phyloP scores from a whole-genome alignment of 2,329 filamentous ascomycete genomes.

The Curvularia sp. region DNA sequence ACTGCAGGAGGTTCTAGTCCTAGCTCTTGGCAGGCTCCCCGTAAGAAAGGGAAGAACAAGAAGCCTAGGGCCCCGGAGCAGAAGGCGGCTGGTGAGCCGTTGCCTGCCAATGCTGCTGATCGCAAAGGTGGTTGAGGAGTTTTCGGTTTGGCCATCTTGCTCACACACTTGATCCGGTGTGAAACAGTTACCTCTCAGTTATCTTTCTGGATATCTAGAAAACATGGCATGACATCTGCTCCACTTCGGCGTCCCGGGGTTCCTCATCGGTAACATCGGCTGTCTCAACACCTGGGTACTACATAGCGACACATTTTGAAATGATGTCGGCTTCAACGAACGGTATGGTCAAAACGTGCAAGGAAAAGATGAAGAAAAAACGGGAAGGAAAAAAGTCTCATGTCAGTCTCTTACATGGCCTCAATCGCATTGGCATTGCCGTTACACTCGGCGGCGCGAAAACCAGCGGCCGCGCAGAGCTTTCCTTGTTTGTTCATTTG shows the following conservation, averaged over 20 bases:
- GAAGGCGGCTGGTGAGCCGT: slow-evolving; percentile 49
- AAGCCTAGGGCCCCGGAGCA: slow-evolving; percentile 38
- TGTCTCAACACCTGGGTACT: neutral
- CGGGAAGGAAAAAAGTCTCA: neutral
- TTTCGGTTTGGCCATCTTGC: neutral
- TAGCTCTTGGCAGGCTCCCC: slow-evolving; percentile 28
- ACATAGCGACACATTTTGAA: neutral
- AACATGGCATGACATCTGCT: slow-evolving; percentile 2
- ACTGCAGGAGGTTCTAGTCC: slow-evolving; percentile 20
- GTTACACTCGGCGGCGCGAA: slow-evolving; percentile 13
- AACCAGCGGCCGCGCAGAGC: slow-evolving; percentile 14
- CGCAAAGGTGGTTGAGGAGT: slow-evolving; percentile 54
- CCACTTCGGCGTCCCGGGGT: neutral
- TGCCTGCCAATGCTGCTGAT: slow-evolving; percentile 54
- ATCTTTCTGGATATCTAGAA: slow-evolving; percentile 9
- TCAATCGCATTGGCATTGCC: slow-evolving; percentile 11
- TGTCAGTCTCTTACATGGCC: slow-evolving; percentile 2
- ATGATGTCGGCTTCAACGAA: neutral
- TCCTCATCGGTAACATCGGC: neutral
- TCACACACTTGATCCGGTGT: neutral
- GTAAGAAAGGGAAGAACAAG: slow-evolving; percentile 38
- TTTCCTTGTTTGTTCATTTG: slow-evolving; percentile 12
- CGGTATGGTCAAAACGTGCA: neutral
- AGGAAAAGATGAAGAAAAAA: slow-evolving; percentile 2
- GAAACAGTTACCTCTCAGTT: neutral